Conservation (phyloP, 345 rosid species). For the Geranium brycei region DNA sequence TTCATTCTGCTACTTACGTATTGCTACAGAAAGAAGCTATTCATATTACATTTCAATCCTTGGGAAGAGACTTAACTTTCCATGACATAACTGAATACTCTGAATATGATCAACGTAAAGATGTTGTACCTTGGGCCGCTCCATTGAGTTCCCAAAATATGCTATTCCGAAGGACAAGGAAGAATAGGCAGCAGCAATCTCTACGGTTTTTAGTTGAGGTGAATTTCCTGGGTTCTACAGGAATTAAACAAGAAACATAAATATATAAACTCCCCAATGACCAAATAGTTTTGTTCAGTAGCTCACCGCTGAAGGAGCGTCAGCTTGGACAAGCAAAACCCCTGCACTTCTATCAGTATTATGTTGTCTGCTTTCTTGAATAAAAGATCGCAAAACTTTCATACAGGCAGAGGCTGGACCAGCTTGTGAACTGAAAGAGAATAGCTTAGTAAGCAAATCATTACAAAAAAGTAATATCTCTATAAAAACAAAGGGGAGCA, state of each 20-base stretch:
- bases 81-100: no score
- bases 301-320: conserved; percentile 47
- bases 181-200: conserved; percentile 83
- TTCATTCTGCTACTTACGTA: no score
- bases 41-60: no score
- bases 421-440: conserved; percentile 52
- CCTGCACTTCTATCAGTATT: conserved; percentile 54
- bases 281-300: conserved; percentile 2
- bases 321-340: conserved; percentile 68
- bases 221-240: conserved; percentile 38
- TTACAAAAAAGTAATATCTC: no score
- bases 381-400: conserved; percentile 47
- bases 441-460: background rate
- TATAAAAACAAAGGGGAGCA: no score
- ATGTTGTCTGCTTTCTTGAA: conserved; percentile 30
- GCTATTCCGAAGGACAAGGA: conserved; percentile 79
- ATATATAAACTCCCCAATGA: background rate
- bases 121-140: conserved; percentile 62
- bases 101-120: no score
- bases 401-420: conserved; percentile 89
- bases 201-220: conserved; percentile 53
- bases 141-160: conserved; percentile 71
- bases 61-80: no score
- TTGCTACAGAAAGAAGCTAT: no score
- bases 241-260: conserved; percentile 7